Base-by-base conservation (phyloP, 2,329 filamentous ascomycete genomes). In the Alternaria viburni region DNA sequence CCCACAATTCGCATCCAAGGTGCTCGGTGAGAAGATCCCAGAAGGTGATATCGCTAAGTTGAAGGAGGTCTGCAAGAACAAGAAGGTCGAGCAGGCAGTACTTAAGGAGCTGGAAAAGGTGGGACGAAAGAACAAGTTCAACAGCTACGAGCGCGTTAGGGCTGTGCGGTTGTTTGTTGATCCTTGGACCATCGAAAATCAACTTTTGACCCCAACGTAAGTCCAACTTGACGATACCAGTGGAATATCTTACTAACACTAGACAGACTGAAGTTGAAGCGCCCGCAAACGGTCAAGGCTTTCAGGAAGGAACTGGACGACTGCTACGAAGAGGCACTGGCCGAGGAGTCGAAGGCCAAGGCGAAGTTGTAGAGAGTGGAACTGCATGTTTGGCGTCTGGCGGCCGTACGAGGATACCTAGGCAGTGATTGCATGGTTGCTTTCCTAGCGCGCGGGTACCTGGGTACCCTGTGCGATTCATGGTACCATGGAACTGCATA, bases 121-220 rank as follows among this genome's bases (percentile, higher is more conserved):
- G 62, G 93, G 88, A 46, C 91, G 87, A 83, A 90, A 90, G 82
- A 89, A 92, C 80, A 97, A 96, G 83, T 94, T 99, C 80, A 96
- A 97, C 77, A 92, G 90, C 70, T 98, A 92, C 73, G 96, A 99
- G 85, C 88, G 89, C 68, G 90, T 98, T 50, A 88, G 87, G 78
- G 91, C 90, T 70, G 86, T 91, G 60, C 81, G 90, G 66, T 82
- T 99, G 70, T 90, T 91, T 73, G 72, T 97, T 13, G 96, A 99
- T 63, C 96, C 96, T 2, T 98, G 99, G 74, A 92, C 89, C 1
- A 89, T 98, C 68, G 94, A 97, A 54, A 99, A 99, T 77, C 92
- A 97, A 81, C 85, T 97, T 54, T 82, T 94, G 77, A 96, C 92
- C 19, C 92, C 93, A 21, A 96, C 93, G 92, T 95, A 87, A 89